Conservation (phyloP, 441 rosid genomes). For the Pelargonium myrrhifolium region DNA sequence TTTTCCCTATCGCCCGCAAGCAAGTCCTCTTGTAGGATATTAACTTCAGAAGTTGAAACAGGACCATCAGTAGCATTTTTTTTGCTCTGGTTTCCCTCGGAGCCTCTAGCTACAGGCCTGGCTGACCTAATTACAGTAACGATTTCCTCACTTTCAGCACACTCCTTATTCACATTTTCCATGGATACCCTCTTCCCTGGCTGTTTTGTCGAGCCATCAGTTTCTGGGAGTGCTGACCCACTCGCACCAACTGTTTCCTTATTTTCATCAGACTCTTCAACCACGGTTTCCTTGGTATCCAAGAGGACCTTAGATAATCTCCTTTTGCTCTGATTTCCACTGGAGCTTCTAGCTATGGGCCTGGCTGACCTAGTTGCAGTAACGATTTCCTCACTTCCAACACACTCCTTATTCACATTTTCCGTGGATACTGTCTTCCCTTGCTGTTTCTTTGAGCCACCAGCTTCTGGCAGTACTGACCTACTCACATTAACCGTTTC, state of each 20-base stretch:
- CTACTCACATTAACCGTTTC: not conserved
- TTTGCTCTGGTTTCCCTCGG: constrained; percentile 18
- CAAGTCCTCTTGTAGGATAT: constrained; percentile 21
- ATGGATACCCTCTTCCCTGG: constrained; percentile 8
- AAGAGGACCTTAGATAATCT: not conserved
- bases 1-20: constrained; percentile 16
- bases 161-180: constrained; percentile 11
- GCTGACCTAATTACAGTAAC: constrained; percentile 14
- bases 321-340: constrained; percentile 10
- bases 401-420: constrained; percentile 12
- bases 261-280: constrained; percentile 3
- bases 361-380: constrained; percentile 13
- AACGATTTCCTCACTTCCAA: constrained; percentile 18
- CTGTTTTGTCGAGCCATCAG: constrained; percentile 18
- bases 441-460: constrained; percentile 17
- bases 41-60: constrained; percentile 21
- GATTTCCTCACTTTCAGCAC: constrained; percentile 19
- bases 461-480: constrained; percentile 17
- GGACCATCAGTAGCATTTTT: constrained; percentile 10
- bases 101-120: constrained; percentile 11
- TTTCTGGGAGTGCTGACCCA: constrained; percentile 11
- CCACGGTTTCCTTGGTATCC: not conserved
- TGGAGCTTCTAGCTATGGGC: constrained; percentile 14
- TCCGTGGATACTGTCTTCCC: constrained; percentile 9
- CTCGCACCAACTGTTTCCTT: not conserved